These are phyloP conservation scores for Jatropha podagrica DNA, from an alignment of 441 rosid genomes.

Conservation along the genomic window DNA sequence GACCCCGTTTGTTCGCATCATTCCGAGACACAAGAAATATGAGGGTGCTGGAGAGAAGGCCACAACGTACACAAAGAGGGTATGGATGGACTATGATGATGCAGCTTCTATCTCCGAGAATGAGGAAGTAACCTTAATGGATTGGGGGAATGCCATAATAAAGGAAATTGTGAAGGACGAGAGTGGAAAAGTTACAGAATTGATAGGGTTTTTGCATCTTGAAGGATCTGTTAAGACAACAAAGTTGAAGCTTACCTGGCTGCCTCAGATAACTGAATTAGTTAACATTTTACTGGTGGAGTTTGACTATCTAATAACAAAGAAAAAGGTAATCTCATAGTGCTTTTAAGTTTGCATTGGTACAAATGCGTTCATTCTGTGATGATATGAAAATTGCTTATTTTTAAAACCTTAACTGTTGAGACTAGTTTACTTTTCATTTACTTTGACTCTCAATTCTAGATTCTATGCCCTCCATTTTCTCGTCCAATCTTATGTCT, in stretches of 20 bases:
- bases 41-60: slow-evolving; percentile 96
- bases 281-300: slow-evolving; percentile 59
- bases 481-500: neutral
- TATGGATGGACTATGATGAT: slow-evolving; percentile 84
- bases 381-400: neutral
- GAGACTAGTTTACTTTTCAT: neutral
- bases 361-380: neutral
- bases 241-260: slow-evolving; percentile 93
- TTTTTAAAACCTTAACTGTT: neutral
- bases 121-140: slow-evolving; percentile 92
- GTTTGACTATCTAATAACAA: slow-evolving; percentile 76
- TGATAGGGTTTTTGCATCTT: slow-evolving; percentile 74
- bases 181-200: slow-evolving; percentile 51
- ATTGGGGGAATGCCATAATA: slow-evolving; percentile 94
- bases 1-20: slow-evolving; percentile 66
- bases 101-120: slow-evolving; percentile 58
- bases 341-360: neutral
- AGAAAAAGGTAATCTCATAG: slow-evolving; percentile 62
- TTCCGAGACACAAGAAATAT: slow-evolving; percentile 83
- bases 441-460: neutral
- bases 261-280: slow-evolving; percentile 63
- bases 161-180: slow-evolving; percentile 66
- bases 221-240: slow-evolving; percentile 95
- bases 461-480: too few species aligned
- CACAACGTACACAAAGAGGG: slow-evolving; percentile 69